phyloP scores from a whole-genome alignment of 2,329 filamentous ascomycete genomes.

The Clathrospora elynae region DNA sequence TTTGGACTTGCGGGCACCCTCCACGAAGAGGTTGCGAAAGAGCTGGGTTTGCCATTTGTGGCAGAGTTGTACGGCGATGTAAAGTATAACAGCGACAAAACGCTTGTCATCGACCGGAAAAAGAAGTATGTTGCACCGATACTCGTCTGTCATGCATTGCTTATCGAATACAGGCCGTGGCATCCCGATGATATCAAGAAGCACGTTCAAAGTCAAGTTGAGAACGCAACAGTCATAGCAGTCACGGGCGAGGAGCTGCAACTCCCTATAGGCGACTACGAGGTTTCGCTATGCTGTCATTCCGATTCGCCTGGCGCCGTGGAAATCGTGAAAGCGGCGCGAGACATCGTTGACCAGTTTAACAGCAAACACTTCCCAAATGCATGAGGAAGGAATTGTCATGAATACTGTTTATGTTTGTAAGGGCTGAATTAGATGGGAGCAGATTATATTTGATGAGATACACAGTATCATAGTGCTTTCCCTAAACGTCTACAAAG shows the following conservation, averaged over 20 bases:
- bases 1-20: conserved; percentile 62
- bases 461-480: too few relatives aligned
- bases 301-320: conserved; percentile 53
- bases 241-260: conserved; percentile 51
- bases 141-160: not conserved
- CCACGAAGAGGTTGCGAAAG: conserved; percentile 60
- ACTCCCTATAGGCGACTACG: conserved; percentile 50
- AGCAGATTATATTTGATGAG: too few relatives aligned
- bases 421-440: too few relatives aligned
- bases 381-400: too few relatives aligned
- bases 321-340: conserved; percentile 52
- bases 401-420: too few relatives aligned
- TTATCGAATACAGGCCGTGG: conserved; percentile 43
- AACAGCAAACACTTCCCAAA: conserved; percentile 36
- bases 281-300: conserved; percentile 53
- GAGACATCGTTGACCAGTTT: conserved; percentile 51
- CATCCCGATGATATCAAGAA: conserved; percentile 49
- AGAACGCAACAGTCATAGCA: conserved; percentile 49
- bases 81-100: conserved; percentile 58
- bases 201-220: conserved; percentile 50
- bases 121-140: conserved; percentile 53
- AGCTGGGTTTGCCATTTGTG: conserved; percentile 59
- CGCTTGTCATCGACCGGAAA: conserved; percentile 62
- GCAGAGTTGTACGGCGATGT: conserved; percentile 63
- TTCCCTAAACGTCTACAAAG: too few relatives aligned